Percentiles rank a stretch among this genome's conserved stretches.
These are phyloP conservation scores for Rhinocladiella similis DNA, from an alignment of 2,329 filamentous ascomycete genomes.

Conservation along the genomic window DNA sequence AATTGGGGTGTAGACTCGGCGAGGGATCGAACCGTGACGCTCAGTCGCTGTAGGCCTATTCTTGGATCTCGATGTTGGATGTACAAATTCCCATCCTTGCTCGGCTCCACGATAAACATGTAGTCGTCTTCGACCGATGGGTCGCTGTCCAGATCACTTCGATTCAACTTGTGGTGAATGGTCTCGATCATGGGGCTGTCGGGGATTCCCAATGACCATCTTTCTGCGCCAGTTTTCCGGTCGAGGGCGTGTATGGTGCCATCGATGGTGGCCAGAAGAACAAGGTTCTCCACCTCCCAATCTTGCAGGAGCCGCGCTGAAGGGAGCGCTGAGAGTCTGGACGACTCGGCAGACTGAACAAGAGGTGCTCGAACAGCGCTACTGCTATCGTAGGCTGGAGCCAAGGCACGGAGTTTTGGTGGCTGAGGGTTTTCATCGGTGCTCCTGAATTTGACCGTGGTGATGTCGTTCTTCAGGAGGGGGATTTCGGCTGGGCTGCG, in stretches of 20 bases:
- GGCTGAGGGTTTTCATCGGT: conserved; percentile 27
- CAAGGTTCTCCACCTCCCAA: conserved; percentile 99
- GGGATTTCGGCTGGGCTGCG: conserved; percentile 32
- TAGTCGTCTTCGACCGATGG: conserved; percentile 73
- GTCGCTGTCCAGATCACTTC: conserved; percentile 59
- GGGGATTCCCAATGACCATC: conserved; percentile 77
- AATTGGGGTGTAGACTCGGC: conserved; percentile 78
- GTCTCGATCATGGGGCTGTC: conserved; percentile 90
- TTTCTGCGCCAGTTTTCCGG: conserved; percentile 77
- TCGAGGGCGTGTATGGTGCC: conserved; percentile 91
- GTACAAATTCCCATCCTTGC: conserved; percentile 80
- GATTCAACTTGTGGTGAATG: conserved; percentile 72
- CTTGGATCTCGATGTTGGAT: conserved; percentile 71
- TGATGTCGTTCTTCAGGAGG: conserved; percentile 28
- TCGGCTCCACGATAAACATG: conserved; percentile 94
- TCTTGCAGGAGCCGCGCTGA: conserved; percentile 96
- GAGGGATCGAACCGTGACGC: conserved; percentile 66
- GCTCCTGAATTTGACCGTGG: conserved; percentile 28
- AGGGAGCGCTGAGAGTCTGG: conserved; percentile 77
- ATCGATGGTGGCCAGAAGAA: conserved; percentile 99
- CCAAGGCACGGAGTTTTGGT: conserved; percentile 63
- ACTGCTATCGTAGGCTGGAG: conserved; percentile 74
- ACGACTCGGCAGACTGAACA: conserved; percentile 65
- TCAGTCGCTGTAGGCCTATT: conserved; percentile 48
- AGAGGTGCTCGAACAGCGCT: conserved; percentile 88